Evolutionary conservation across 192 early-diverging fungal species (phyloP), one percentile per base, ranked within the genome.

Genomic region (Podila epicladia): DNA sequence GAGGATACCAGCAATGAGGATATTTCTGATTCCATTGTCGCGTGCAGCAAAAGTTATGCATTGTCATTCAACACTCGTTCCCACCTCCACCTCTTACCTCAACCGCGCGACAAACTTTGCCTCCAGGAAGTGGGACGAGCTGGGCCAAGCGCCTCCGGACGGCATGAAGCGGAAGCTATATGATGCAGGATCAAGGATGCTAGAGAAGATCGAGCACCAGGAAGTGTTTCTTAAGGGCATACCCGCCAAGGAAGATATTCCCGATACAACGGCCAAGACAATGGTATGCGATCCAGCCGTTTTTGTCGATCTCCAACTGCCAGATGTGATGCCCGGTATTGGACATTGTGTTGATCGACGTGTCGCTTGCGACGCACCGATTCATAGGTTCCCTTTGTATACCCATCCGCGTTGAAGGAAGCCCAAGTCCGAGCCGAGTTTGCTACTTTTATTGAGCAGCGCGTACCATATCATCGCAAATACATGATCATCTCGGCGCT

Each of bases 141-240:
- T 91, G 1, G 74, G 67, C 4, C 32, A 84, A 33, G 80, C 86
- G 0, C 37, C 82, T 26, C 64, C 74, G 9, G 73, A 74, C 3
- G 73, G 82, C 51, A 89, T 91, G 92, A 90, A 91, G 41, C 79
- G 82, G 32, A 86, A 86, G 24, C 83, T 93, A 13, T 90, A 91
- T 66, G 26, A 76, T 17, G 82, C 82, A 26, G 93, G 93, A 35
- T 86, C 86, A 29, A 67, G 82, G 20, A 84, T 95, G 59, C 88
- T 95, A 85, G 92, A 94, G 74, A 87, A 84, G 64, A 87, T 92
- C 41, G 91, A 93, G 70, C 89, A 93, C 67, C 85, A 86, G 37
- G 93, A 95, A 82, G 91, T 87, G 58, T 95, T 95, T 78, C 74
- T 95, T 29, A 95, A 95, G 67, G 87, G 85, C 35, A 77, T 95